phyloP scores from a whole-genome alignment of 164 flowering plant species.

The Houttuynia cordata region DNA sequence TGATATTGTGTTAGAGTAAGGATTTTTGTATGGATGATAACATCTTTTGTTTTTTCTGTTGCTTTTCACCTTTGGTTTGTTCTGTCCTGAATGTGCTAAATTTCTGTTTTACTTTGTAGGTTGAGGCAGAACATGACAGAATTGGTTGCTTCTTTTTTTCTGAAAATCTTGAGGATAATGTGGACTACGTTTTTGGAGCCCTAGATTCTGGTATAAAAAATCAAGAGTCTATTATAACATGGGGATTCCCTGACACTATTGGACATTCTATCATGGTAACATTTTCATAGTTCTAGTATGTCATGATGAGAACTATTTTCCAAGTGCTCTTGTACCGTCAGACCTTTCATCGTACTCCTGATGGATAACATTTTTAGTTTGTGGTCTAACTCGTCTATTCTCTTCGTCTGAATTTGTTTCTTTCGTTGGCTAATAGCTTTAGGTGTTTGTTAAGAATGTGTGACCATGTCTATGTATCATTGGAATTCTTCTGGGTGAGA shows the following conservation, averaged over 20 bases:
- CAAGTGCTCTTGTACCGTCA: neutral
- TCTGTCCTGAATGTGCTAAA: neutral
- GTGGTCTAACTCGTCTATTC: too few species aligned
- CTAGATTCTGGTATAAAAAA: slow-evolving; percentile 21
- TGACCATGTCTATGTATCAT: too few species aligned
- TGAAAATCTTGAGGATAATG: slow-evolving; percentile 53
- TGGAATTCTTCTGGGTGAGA: too few species aligned
- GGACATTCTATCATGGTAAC: slow-evolving; percentile 36
- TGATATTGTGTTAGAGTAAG: too few species aligned
- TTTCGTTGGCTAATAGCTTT: too few species aligned
- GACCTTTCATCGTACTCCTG: neutral
- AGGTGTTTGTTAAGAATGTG: too few species aligned
- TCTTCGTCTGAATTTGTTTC: too few species aligned
- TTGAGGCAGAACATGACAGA: slow-evolving; percentile 38
- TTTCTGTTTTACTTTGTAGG: slow-evolving; percentile 23
- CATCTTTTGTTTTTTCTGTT: neutral
- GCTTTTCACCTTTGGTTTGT: neutral
- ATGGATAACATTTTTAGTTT: too few species aligned
- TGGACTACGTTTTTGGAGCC: slow-evolving; percentile 25
- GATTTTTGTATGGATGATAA: too few species aligned
- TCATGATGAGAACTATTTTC: neutral
- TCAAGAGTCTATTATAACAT: slow-evolving; percentile 19
- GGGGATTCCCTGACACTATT: slow-evolving; percentile 36
- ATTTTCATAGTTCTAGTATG: slow-evolving; percentile 2
- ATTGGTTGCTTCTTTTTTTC: slow-evolving; percentile 57